Evolutionary conservation across 1,284 basidiomycete genomes (phyloP).

Genomic region (Grifola frondosa): DNA sequence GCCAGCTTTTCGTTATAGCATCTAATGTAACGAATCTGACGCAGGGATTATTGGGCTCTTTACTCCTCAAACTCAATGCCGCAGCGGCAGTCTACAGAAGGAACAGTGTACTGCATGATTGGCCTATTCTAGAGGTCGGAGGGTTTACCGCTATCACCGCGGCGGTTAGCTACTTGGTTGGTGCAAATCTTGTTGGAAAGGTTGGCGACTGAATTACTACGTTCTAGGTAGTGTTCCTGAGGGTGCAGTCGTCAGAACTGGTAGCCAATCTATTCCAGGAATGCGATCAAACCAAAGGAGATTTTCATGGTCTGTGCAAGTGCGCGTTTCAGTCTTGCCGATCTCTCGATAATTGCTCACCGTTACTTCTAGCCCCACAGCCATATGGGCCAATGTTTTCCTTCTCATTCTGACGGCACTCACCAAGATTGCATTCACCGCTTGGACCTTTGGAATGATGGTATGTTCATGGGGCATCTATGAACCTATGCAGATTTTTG

Average conservation of each 20-base stretch:
- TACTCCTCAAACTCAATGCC: slow-evolving; percentile 66
- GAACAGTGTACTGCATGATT: slow-evolving; percentile 54
- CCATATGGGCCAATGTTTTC: slow-evolving; percentile 66
- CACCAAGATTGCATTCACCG: slow-evolving; percentile 61
- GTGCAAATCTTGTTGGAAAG: slow-evolving; percentile 11
- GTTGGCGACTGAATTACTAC: not conserved
- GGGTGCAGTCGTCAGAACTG: slow-evolving; percentile 68
- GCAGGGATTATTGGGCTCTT: slow-evolving; percentile 62
- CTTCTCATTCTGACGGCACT: slow-evolving; percentile 59
- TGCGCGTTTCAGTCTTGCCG: slow-evolving; percentile 36
- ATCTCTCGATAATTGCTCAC: slow-evolving; percentile 3
- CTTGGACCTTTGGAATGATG: slow-evolving; percentile 80
- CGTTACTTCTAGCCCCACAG: slow-evolving; percentile 47
- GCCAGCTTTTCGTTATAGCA: not conserved
- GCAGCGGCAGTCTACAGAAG: slow-evolving; percentile 60
- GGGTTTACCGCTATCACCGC: slow-evolving; percentile 64
- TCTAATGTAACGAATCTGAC: not conserved
- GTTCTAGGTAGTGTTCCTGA: slow-evolving; percentile 34
- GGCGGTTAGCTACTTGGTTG: slow-evolving; percentile 64
- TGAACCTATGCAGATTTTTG: not conserved
- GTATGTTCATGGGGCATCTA: slow-evolving; percentile 34
- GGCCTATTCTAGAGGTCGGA: slow-evolving; percentile 66
- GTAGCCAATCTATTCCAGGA: slow-evolving; percentile 74
- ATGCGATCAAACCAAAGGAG: slow-evolving; percentile 61
- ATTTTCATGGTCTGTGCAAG: slow-evolving; percentile 78